Evolutionary conservation across 257 asterid genomes (phyloP).

Genomic region (Solanum rostratum): DNA sequence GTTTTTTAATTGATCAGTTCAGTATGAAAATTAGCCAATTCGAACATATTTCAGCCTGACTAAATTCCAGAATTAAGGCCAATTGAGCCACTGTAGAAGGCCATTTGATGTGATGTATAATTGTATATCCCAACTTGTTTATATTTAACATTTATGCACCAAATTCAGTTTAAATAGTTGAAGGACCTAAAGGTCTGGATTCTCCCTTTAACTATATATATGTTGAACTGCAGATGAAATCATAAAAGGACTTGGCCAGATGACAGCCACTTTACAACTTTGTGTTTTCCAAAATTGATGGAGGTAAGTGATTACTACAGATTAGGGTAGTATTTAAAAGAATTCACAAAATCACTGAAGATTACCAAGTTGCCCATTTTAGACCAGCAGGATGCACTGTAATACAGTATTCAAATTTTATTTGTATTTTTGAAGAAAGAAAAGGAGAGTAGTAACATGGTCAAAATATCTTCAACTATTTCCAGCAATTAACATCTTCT

Average conservation of each 20-base stretch:
- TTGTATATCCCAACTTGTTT: neutral
- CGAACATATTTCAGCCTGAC: neutral
- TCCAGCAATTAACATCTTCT: neutral
- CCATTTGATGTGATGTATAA: neutral
- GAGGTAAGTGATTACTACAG: neutral
- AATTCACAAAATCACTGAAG: neutral
- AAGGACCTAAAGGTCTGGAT: neutral
- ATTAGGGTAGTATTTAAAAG: neutral
- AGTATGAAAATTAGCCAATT: neutral
- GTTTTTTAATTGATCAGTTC: neutral
- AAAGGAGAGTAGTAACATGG: neutral
- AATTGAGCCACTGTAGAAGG: neutral
- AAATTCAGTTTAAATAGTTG: neutral
- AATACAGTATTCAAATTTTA: neutral
- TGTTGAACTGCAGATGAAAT: neutral
- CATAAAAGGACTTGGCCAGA: neutral
- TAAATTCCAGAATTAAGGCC: neutral
- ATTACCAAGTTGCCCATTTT: neutral
- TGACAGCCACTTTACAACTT: neutral
- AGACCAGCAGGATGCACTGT: neutral
- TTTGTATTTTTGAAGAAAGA: no score
- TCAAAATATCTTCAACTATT: neutral
- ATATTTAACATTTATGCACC: neutral
- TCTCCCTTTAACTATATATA: neutral
- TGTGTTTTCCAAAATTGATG: neutral